A percentile compares a stretch with the other conserved stretches of the same genome.
Conservation (phyloP, 306 rosid species). For the Cicer judaicum region DNA sequence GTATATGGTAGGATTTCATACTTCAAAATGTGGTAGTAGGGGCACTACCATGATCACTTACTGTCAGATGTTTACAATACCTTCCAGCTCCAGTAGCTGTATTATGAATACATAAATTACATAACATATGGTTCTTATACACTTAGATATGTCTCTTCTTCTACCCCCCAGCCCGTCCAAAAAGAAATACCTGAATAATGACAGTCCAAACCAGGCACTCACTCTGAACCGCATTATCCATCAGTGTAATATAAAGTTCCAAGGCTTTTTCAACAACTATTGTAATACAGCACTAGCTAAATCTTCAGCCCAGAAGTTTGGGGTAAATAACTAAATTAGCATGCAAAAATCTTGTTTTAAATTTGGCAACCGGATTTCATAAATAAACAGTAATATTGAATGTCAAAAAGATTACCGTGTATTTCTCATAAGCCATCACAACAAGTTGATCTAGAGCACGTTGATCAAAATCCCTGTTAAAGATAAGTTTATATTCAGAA, state of each 20-base stretch:
- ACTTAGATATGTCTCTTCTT: background rate
- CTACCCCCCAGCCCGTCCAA: background rate
- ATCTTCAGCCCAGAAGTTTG: background rate
- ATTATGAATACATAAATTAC: slow-evolving; percentile 8
- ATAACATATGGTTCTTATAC: background rate
- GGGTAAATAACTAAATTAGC: slow-evolving; percentile 19
- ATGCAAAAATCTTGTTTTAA: slow-evolving; percentile 26
- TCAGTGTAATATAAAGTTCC: slow-evolving; percentile 21
- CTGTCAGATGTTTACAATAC: background rate
- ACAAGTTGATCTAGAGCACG: slow-evolving; percentile 80
- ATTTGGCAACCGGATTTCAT: slow-evolving; percentile 27
- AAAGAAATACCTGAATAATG: slow-evolving; percentile 3
- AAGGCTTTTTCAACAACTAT: slow-evolving; percentile 11
- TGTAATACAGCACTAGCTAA: slow-evolving; percentile 8
- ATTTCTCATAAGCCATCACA: slow-evolving; percentile 81
- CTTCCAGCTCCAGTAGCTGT: background rate
- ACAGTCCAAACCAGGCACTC: slow-evolving; percentile 18
- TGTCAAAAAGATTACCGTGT: slow-evolving; percentile 68
- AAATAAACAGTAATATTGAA: slow-evolving; percentile 28
- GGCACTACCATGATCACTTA: background rate
- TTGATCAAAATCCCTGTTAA: slow-evolving; percentile 81
- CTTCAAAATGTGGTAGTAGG: background rate
- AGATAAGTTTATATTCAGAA: slow-evolving; percentile 44
- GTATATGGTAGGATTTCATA: slow-evolving; percentile 31
- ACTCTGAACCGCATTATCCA: slow-evolving; percentile 24